Percentiles rank a stretch among this genome's conserved stretches.
These are phyloP conservation scores for Nannizziopsis arthrosporioides DNA, from an alignment of 2,329 filamentous ascomycete genomes.

Conservation along the genomic window DNA sequence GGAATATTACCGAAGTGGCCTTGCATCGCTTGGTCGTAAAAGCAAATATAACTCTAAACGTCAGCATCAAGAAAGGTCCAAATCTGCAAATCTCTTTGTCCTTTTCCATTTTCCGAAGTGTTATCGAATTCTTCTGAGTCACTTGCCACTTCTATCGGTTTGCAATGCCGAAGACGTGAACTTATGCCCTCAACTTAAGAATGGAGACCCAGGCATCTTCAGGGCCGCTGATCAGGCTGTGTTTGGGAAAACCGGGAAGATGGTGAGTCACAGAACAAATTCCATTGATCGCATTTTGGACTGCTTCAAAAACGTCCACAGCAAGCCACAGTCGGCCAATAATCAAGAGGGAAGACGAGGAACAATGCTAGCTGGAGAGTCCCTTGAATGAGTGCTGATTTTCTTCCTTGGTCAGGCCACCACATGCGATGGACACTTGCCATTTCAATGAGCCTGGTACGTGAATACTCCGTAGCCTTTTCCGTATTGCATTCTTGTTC, in stretches of 20 bases:
- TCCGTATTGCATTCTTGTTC: neutral
- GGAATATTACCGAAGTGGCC: too few species aligned
- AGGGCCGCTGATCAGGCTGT: slow-evolving; percentile 8
- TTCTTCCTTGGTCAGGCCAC: slow-evolving; percentile 2
- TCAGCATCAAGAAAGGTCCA: too few species aligned
- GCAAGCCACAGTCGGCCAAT: neutral
- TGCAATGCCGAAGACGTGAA: too few species aligned
- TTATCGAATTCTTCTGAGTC: too few species aligned
- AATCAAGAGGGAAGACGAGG: too few species aligned
- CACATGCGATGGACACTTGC: slow-evolving; percentile 7
- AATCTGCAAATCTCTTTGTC: too few species aligned
- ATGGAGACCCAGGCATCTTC: neutral
- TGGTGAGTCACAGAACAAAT: slow-evolving; percentile 5
- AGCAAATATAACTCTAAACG: too few species aligned
- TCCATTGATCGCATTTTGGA: neutral
- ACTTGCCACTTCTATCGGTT: too few species aligned
- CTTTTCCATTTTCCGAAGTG: too few species aligned
- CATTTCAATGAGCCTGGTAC: slow-evolving; percentile 4
- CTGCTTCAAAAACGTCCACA: neutral
- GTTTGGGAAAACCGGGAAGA: slow-evolving; percentile 3
- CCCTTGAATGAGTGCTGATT: neutral
- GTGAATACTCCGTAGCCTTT: neutral
- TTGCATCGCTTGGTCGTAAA: too few species aligned
- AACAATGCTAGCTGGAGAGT: too few species aligned
- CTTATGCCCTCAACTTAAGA: too few species aligned